Percentiles rank a stretch among this genome's conserved stretches.
phyloP scores from a whole-genome alignment of 768 basidiomycete species.

The Lepiota brunneoincarnata region DNA sequence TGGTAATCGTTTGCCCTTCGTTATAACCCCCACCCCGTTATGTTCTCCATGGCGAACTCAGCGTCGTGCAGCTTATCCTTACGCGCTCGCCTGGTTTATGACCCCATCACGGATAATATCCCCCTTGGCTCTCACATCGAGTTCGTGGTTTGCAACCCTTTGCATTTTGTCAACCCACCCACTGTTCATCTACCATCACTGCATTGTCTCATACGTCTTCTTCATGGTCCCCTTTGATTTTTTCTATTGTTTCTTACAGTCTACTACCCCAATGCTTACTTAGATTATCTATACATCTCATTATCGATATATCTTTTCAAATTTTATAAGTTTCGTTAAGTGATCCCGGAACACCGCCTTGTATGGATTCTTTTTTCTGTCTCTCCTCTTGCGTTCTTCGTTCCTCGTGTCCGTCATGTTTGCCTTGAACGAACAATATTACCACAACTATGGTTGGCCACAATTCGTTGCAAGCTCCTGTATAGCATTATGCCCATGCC shows the following conservation, averaged over 20 bases:
- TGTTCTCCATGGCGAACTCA: neutral
- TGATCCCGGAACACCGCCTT: neutral
- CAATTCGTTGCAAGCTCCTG: slow-evolving; percentile 1
- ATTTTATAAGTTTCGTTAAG: slow-evolving; percentile 1
- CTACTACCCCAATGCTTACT: slow-evolving; percentile 4
- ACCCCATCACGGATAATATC: neutral
- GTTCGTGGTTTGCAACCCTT: slow-evolving; percentile 5
- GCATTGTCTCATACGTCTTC: slow-evolving; percentile 17
- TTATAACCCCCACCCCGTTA: neutral
- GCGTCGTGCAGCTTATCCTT: slow-evolving; percentile 2
- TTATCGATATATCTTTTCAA: slow-evolving; percentile 11
- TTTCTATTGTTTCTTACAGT: slow-evolving; percentile 7
- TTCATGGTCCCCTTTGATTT: slow-evolving; percentile 9
- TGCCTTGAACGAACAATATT: slow-evolving; percentile 1
- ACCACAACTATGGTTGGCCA: neutral
- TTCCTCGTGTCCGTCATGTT: slow-evolving; percentile 1
- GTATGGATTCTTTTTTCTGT: slow-evolving; percentile 14
- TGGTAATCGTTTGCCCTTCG: neutral
- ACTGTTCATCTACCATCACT: slow-evolving; percentile 12
- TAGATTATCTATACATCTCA: slow-evolving; percentile 15
- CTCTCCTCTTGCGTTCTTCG: slow-evolving; percentile 6
- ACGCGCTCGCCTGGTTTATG: slow-evolving; percentile 4
- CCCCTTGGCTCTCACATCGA: neutral
- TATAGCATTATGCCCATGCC: slow-evolving; percentile 6
- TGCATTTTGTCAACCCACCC: slow-evolving; percentile 10